phyloP scores from a whole-genome alignment of 148 eudicot species.

The Cornus suecica region DNA sequence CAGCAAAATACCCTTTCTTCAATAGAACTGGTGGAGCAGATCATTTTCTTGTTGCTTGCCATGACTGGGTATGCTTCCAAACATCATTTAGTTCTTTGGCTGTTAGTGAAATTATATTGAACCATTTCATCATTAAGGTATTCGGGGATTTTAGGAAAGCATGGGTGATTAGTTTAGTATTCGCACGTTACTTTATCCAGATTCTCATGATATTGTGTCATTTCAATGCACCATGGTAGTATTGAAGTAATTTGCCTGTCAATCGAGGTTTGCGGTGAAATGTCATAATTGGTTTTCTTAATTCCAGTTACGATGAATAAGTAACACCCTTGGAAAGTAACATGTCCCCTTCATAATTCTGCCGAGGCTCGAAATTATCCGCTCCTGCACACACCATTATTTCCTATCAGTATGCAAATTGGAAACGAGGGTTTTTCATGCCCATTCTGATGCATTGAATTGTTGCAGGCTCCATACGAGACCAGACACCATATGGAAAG shows the following conservation, averaged over 20 bases:
- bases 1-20: constrained; percentile 79
- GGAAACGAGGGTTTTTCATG: neutral
- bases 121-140: neutral
- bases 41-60: constrained; percentile 93
- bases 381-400: neutral
- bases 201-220: neutral
- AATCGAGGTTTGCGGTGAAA: neutral
- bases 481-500: constrained; percentile 84
- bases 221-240: neutral
- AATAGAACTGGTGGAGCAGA: constrained; percentile 87
- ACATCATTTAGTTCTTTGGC: neutral
- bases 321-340: neutral
- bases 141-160: neutral
- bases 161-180: neutral
- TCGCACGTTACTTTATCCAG: neutral
- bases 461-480: constrained; percentile 65
- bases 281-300: neutral
- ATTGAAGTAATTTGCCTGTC: neutral
- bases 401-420: neutral
- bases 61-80: constrained; percentile 71
- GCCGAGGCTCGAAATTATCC: neutral
- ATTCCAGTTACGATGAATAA: neutral
- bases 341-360: neutral
- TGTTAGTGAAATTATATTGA: neutral
- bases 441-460: neutral